Evolutionary conservation across 805 yeast genomes (phyloP), one percentile per base, ranked within the genome.

Genomic region (Zygoascus tannicola): DNA sequence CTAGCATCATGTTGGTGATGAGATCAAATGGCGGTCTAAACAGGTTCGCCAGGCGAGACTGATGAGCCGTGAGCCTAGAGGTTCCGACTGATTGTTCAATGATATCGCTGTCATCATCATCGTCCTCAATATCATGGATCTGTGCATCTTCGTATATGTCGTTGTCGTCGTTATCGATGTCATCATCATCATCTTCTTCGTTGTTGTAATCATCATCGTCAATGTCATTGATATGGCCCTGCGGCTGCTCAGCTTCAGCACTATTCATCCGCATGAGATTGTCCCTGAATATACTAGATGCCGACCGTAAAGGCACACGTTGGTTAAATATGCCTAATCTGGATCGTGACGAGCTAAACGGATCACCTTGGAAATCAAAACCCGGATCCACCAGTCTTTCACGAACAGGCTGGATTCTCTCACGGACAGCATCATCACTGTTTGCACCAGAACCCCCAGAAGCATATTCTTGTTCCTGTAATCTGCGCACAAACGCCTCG

Each of bases 1-100:
- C 92, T n/a, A 92, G 60, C 43, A 75, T 76, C 15, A 78, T 50
- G 51, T 73, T 77, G 18, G 79, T 70, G 56, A 92, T 86, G 28
- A 92, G 66, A 53, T 90, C 97, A 66, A 85, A 90, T 0, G 99
- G 99, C 0, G 98, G 97, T 49, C 90, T 71, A 63, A 90, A 92
- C 22, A 92, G 68, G 49, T 73, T 73, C 3, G 95, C 97, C 39
- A 92, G 67, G 41, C 94, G 69, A 50, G 78, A 70, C 62, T 76
- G 86, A 40, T 71, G 76, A 16, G 72, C 60, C 0, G 71, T 66
- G 41, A 77, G 62, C 14, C 35, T 19, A 2, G 68, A 56, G 35
- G 59, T 35, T 4, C 56, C 56, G 14, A 45, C 49, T 3, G 50
- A 39, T 28, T 38, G 43, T 37, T 38, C 30, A 36, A 52, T 22